Evolutionary conservation across 352 stramenopile genomes (phyloP), one percentile per base, ranked within the genome.

Genomic region (Phytophthora vignae): DNA sequence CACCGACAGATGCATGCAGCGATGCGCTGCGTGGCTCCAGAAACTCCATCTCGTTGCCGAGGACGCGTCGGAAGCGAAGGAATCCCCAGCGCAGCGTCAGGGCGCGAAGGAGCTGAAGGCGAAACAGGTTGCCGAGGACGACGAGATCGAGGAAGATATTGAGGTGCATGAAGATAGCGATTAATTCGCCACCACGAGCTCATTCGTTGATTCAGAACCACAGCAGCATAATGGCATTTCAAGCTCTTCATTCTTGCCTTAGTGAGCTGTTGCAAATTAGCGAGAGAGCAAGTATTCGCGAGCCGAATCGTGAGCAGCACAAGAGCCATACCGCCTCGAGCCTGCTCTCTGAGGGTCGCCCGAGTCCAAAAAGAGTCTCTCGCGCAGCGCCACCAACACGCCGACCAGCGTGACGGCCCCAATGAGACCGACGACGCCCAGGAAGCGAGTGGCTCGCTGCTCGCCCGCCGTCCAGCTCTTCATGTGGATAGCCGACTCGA

Each of bases 121-220:
- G n/a, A 69, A 72, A 56, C 55, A 63, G 40, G 59, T 78, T n/a
- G 76, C 79, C 5, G 66, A 83, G 22, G 77, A 87, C 49, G 74
- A 87, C n/a, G 83, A 91, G 38, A 81, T 84, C 17, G 81, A 88
- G 56, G 83, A 90, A 66, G 69, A 77, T 10, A 85, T 83, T 33
- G 64, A 79, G 11, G 63, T 40, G 29, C 42, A 15, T 38, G 64
- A 72, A 48, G 64, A 75, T 38, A 69, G 25, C 17, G 46, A 71
- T 27, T 74, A 33, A 69, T 44, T 44, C 36, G 36, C 15, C 11
- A 17, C 4, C 36, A 44, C 36, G 36, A 44, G 3, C 36, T 4
- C 14, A 4, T 17, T 42, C 36, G 36, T 17, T 4, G 36, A 42
- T 14, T 2, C 10, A 44, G 15, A 44, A 44, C 36, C 36, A 44